Base-by-base conservation (phyloP, 257 asterid species). In the Solanum etuberosum region DNA sequence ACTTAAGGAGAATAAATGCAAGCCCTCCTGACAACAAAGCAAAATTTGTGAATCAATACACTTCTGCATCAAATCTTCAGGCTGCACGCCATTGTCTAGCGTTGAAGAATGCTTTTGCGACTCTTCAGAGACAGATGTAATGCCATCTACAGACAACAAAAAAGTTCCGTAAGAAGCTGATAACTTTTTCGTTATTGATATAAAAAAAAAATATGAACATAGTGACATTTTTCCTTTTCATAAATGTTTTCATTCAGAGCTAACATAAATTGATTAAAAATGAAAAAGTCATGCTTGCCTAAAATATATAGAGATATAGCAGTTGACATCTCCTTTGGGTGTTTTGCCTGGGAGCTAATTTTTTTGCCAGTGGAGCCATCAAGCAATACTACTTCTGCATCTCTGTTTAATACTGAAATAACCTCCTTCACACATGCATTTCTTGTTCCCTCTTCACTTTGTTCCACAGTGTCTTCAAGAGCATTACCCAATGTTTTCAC, bases 1-100 rank as follows among this genome's bases (percentile, higher is more conserved):
- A 87, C 90, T 88, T 31, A 89, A 86, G 87, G 94, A 86, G 94
- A 91, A 92, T 38, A 94, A 43, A 88, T 91, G 91, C 77, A 96
- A 89, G 71, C 94, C 93, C 85, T 95, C 95, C 90, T 91, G 96
- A 86, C 94, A 93, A 88, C 99, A 96, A 89, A 96, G 92, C 73
- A 97, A 87, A 90, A 94, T 92, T 29, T 89, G 91, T 25, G 94
- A 92, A 77, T 91, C 90, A 90, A 88, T 57, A 82, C 14, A 87
- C 82, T 81, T 87, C 65, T 87, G 76, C 78, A 81, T 91, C 78
- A 89, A 87, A 89, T 86, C 43, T 51, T 81, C 86, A 51, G 86
- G 90, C 61, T 87, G 90, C 84, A 46, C 38, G 76, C 83, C 88
- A 91, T 73, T 87, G 76, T 87, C 89, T 84, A 73, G 90, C 57